Base-by-base conservation (phyloP, 2,329 filamentous ascomycete species). In the Thielaviopsis euricoi region DNA sequence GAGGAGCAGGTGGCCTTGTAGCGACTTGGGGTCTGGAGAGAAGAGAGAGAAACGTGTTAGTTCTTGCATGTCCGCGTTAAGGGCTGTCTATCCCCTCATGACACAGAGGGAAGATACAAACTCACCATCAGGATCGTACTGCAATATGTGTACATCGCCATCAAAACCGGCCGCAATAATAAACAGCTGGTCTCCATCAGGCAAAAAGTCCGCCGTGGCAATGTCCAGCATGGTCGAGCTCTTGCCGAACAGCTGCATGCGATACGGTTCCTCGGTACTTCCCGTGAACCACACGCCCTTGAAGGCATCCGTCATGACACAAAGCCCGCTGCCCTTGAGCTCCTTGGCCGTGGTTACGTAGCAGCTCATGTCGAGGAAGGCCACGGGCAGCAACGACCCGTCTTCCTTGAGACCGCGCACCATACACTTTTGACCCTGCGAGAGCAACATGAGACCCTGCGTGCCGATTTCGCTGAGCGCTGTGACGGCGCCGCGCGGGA, bases 361-460 rank as follows among this genome's bases (percentile, higher is more conserved):
- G 70, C 87, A 94, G 71, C 88, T 93, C 83, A 96, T 94, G 66
- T 98, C 93, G 77, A 98, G 86, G 67, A 98, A 98, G 0, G 93
- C 93, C 3, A 98, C 91, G 0, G 93, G 93, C 0, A 97, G 76
- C 56, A 97, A 78, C 1, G 87, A 89, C 0, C 90, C 89, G 67
- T 98, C 93, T 69, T 98, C 93, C 68, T 96, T 96, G 2, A 98
- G 77, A 48, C 93, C 93, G 60, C 93, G 80, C 1, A 98, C 89
- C 86, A 98, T 94, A 68, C 89, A 91, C 71, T 98, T 98, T 66
- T 96, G 90, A 0, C 93, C 93, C 67, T 98, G 93, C 0, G 90
- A 89, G 48, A 87, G 87, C 61, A 93, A 83, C 76, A 94, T 82
- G 63, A 91, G 89, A 1, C 87, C 93, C 70, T 93, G 89, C 0